Percentiles rank a stretch among this genome's conserved stretches.
phyloP scores from a whole-genome alignment of 1,139 yeast genomes.

The Blastobotrys raffinosifermentans region DNA sequence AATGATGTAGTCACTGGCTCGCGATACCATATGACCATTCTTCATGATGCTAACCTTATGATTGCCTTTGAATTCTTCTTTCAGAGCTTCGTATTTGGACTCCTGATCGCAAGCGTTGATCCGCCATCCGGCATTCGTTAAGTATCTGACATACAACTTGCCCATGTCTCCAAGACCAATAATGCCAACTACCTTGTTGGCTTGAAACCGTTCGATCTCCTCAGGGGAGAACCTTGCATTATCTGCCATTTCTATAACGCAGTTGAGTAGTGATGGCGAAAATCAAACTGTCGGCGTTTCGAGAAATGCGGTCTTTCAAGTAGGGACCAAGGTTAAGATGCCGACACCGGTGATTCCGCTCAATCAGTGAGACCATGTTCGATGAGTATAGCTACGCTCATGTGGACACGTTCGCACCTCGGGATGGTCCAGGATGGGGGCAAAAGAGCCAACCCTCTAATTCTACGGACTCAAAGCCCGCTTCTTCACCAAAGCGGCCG shows the following conservation, averaged over 20 bases:
- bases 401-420: too few species aligned
- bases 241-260: too few species aligned
- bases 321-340: too few species aligned
- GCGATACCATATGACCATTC: conserved; percentile 80
- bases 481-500: too few species aligned
- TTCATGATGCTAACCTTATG: conserved; percentile 45
- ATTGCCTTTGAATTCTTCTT: conserved; percentile 34
- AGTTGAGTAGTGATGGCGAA: too few species aligned
- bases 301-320: too few species aligned
- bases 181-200: conserved; percentile 63
- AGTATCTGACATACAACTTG: conserved; percentile 67
- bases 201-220: conserved; percentile 30
- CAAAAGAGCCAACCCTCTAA: too few species aligned
- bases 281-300: too few species aligned
- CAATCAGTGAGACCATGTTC: background rate
- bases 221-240: conserved; percentile 4
- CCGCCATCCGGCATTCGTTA: conserved; percentile 80
- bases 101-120: conserved; percentile 91
- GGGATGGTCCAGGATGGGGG: too few species aligned
- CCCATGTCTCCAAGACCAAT: conserved; percentile 99
- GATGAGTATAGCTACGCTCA: background rate
- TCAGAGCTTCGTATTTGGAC: conserved; percentile 48
- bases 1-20: conserved; percentile 73
- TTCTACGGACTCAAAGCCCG: too few species aligned
- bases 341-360: background rate